Evolutionary conservation across 2,329 filamentous ascomycete species (phyloP).

Genomic region (Arthrobotrys conoides): DNA sequence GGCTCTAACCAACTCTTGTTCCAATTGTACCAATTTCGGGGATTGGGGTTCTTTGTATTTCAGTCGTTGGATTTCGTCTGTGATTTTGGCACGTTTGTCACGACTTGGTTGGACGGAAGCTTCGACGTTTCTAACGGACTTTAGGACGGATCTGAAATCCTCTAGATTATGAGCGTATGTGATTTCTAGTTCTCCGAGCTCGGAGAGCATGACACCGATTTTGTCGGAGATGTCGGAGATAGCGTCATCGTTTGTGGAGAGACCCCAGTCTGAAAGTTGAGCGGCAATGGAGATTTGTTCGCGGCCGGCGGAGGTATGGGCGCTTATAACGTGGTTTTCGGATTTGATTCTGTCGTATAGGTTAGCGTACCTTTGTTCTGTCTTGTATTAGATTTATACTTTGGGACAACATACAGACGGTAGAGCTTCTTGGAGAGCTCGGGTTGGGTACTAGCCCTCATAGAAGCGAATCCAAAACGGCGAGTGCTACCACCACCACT

Average conservation of each 20-base stretch:
- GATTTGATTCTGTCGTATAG: conserved; percentile 78
- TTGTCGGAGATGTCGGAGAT: conserved; percentile 95
- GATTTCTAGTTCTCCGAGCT: conserved; percentile 95
- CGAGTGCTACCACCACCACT: conserved; percentile 68
- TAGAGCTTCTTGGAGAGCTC: conserved; percentile 90
- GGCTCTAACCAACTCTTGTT: conserved; percentile 95
- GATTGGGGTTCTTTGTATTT: conserved; percentile 94
- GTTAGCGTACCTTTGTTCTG: conserved; percentile 9
- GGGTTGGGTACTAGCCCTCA: conserved; percentile 86
- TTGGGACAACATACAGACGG: conserved; percentile 72
- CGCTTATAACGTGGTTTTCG: conserved; percentile 87
- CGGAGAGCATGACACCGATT: conserved; percentile 89
- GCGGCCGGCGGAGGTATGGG: conserved; percentile 85
- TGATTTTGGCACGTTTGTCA: conserved; percentile 87
- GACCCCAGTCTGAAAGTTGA: conserved; percentile 96
- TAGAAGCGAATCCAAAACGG: conserved; percentile 86
- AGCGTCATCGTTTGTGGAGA: conserved; percentile 87
- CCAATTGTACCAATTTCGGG: conserved; percentile 82
- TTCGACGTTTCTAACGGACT: conserved; percentile 95
- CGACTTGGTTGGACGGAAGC: conserved; percentile 93
- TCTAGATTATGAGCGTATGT: conserved; percentile 87
- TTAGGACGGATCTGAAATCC: conserved; percentile 84
- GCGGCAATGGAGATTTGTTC: conserved; percentile 87
- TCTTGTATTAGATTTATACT: background rate
- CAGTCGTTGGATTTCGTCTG: conserved; percentile 90